Base-by-base conservation (phyloP, 345 rosid genomes). In the Brassica carinata region DNA sequence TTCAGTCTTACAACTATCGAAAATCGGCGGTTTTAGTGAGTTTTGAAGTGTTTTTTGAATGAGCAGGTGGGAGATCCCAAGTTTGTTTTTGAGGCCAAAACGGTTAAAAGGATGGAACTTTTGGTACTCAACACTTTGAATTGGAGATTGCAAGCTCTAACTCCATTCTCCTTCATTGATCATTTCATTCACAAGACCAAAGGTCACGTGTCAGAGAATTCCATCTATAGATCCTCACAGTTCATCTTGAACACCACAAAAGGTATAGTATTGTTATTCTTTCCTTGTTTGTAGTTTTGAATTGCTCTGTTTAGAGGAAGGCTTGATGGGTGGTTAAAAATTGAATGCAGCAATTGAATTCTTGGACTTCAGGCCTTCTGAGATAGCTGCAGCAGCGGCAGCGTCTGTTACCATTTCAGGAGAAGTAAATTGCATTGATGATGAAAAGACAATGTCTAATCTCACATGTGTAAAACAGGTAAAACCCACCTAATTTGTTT, bases 331-430 rank as follows among this genome's bases (percentile, higher is more conserved):
- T 29, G 31, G 31, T 29, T 29, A 55, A 74, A 58, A 83, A 81
- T 82, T 89, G 79, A 87, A 88, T 90, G 89, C 89, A 91, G 97
- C 85, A 26, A 85, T 87, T 88, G 91, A 90, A 82, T 90, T 91
- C 87, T 85, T 90, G 82, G 92, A 89, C 78, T 91, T 87, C 84
- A 88, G 78, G 77, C 92, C 97, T 68, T 90, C 94, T 81, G 97
- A 91, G 84, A 85, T 90, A 72, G 90, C 94, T 67, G 97, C 94
- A 53, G 94, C 94, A 34, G 92, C 87, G 29, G 89, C 92, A 58
- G 76, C 87, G 38, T 84, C 85, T 82, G 91, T 85, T 76, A 79
- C 88, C 82, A 79, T 84, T 71, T 85, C 82, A 73, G 78, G 73
- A 76, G 88, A 82, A 76, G 34, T 83, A 27, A 72, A 75, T 73